A percentile compares a stretch with the other conserved stretches of the same genome.
These are phyloP conservation scores for Geotrichum citri-aurantii DNA, from an alignment of 1,139 yeast species.

Conservation along the genomic window DNA sequence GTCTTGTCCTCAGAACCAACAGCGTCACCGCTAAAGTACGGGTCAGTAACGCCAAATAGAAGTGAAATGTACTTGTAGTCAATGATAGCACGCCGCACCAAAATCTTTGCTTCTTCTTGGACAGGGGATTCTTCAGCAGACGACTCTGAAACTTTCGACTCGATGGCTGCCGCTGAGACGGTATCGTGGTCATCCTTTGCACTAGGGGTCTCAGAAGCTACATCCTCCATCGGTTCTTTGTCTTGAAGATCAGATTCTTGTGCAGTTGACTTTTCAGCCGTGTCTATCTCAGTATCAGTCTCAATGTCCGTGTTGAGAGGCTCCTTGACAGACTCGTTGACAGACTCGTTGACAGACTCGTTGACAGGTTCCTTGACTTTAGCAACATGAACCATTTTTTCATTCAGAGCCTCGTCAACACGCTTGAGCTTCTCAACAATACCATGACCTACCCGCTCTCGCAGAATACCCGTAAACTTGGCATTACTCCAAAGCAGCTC, in stretches of 20 bases:
- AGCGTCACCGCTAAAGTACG: not conserved
- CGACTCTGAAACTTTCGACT: not conserved
- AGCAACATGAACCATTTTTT: not conserved
- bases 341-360: too few relatives aligned
- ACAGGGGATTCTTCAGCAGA: not conserved
- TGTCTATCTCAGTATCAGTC: not conserved
- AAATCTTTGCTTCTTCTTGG: not conserved
- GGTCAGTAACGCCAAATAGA: slow-evolving; percentile 2
- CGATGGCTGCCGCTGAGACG: not conserved
- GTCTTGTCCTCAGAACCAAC: not conserved
- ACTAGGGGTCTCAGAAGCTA: not conserved
- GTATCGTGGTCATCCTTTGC: not conserved
- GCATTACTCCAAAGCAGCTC: slow-evolving; percentile 20
- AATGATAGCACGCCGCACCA: not conserved
- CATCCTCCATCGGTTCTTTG: not conserved
- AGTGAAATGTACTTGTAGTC: slow-evolving; percentile 1
- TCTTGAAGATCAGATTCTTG: not conserved
- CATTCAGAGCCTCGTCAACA: slow-evolving; percentile 1
- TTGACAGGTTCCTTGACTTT: not conserved
- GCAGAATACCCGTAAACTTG: slow-evolving; percentile 13
- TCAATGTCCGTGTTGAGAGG: not conserved
- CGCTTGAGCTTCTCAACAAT: slow-evolving; percentile 1
- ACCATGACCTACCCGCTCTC: slow-evolving; percentile 8
- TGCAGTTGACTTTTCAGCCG: not conserved
- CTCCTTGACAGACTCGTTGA: too few relatives aligned